phyloP scores from a whole-genome alignment of 225 moss, liverwort and hornwort genomes.

The Polytrichum formosum region DNA sequence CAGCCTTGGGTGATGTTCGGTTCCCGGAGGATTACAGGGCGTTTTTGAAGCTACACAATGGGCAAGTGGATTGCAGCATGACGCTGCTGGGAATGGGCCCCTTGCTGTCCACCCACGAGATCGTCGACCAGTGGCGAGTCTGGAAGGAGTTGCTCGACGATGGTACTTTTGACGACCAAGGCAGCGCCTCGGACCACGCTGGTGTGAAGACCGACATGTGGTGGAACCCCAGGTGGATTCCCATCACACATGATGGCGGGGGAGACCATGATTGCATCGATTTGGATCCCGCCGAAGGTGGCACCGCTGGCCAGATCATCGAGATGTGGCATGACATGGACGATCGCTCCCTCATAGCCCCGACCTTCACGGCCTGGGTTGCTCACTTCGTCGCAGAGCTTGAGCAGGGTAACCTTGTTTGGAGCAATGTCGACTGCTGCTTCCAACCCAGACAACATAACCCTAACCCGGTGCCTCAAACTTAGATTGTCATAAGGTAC shows the following conservation, averaged over 20 bases:
- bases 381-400: background rate
- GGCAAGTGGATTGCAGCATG: slow-evolving; percentile 6
- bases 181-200: background rate
- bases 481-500: too few relatives aligned
- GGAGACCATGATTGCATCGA: slow-evolving; percentile 29
- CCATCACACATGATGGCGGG: slow-evolving; percentile 15
- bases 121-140: slow-evolving; percentile 1
- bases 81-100: slow-evolving; percentile 12
- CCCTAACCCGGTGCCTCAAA: too few relatives aligned
- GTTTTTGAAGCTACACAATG: slow-evolving; percentile 25
- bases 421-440: slow-evolving; percentile 9
- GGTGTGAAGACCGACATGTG: slow-evolving; percentile 16
- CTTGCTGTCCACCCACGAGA: slow-evolving; percentile 12
- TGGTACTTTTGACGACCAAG: background rate
- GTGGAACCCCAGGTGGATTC: slow-evolving; percentile 37
- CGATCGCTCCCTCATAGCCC: background rate
- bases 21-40: slow-evolving; percentile 21
- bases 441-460: background rate
- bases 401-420: slow-evolving; percentile 15
- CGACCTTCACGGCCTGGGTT: slow-evolving; percentile 22
- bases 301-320: slow-evolving; percentile 19
- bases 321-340: slow-evolving; percentile 15
- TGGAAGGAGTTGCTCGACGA: slow-evolving; percentile 13
- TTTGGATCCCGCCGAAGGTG: slow-evolving; percentile 22
- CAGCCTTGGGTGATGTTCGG: background rate